Evolutionary conservation across 2,329 filamentous ascomycete species (phyloP), one percentile per base, ranked within the genome.

Genomic region (Penicillium sp.): DNA sequence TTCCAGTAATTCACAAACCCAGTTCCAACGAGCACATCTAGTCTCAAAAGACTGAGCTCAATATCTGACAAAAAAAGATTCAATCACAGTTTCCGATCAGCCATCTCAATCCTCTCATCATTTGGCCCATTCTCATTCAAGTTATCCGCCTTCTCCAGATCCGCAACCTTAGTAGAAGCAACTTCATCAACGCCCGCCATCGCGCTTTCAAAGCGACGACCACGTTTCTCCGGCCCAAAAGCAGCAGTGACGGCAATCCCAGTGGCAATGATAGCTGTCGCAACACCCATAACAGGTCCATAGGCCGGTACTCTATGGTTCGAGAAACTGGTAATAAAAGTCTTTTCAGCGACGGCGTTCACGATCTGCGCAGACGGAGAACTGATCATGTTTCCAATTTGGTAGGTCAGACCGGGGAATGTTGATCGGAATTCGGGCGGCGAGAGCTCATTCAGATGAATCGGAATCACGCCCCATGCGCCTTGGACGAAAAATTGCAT

Each of bases 401-500:
- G 87, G 72, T 91, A 90, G 2, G 82, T 79, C 0, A 88, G 88
- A 46, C 88, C 88, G 20, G 90, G 89, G 53, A 68, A 68, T 0
- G 65, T 89, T 0, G 88, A 89, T 4, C 88, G 79, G 76, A 91
- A 88, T 0, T 83, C 82, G 1, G 85, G 86, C 0, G 89, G 89
- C 0, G 84, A 86, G 7, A 91, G 76, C 66, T 92, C 89, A 82
- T 90, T 91, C 4, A 91, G 76, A 61, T 91, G 88, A 49, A 91
- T 89, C 13, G 84, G 84, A 12, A 87, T 83, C 2, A 87, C 83
- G 27, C 80, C 86, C 85, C 86, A 89, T 0, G 86, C 86, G 17
- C 86, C 86, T 67, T 89, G 85, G 2, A 88, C 83, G 58, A 82
- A 86, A 66, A 89, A 88, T 66, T 89, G 86, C 52, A 73, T 64